A percentile compares a stretch with the other conserved stretches of the same genome.
phyloP scores from a whole-genome alignment of 345 rosid species.

The Gossypium rotundifolium region DNA sequence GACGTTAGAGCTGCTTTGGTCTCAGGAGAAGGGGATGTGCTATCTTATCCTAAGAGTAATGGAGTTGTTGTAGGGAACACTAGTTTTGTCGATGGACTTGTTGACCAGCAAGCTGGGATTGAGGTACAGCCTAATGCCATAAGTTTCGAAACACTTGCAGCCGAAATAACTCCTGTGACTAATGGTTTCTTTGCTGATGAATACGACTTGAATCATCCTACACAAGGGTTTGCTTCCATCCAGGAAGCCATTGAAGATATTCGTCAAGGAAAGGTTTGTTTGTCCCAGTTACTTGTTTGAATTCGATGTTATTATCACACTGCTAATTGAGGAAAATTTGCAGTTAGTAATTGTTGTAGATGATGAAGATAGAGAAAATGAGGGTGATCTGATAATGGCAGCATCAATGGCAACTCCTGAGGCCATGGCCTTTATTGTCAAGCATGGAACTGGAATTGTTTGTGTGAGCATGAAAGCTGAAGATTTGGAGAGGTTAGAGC shows the following conservation, averaged over 20 bases:
- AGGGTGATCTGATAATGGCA: constrained; percentile 92
- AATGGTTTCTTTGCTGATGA: constrained; percentile 38
- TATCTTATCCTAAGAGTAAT: constrained; percentile 35
- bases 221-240: constrained; percentile 58
- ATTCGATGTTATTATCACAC: not conserved
- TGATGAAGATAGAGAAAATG: constrained; percentile 93
- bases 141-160: constrained; percentile 32
- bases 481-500: constrained; percentile 78
- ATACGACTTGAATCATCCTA: constrained; percentile 57
- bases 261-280: constrained; percentile 63
- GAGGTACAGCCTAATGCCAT: constrained; percentile 31
- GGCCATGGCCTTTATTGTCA: constrained; percentile 87
- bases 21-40: constrained; percentile 45
- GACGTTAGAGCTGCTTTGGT: constrained; percentile 35
- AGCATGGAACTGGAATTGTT: constrained; percentile 85
- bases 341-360: constrained; percentile 84
- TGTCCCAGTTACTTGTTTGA: not conserved
- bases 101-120: constrained; percentile 22
- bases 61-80: constrained; percentile 22
- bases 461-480: constrained; percentile 82
- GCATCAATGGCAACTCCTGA: constrained; percentile 71
- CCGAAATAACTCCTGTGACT: constrained; percentile 35
- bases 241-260: constrained; percentile 73
- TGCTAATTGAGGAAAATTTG: not conserved
- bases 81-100: constrained; percentile 8